A percentile compares a stretch with the other conserved stretches of the same genome.
These are phyloP conservation scores for Rubia peregrina DNA, from an alignment of 305 asterid genomes.

Conservation along the genomic window DNA sequence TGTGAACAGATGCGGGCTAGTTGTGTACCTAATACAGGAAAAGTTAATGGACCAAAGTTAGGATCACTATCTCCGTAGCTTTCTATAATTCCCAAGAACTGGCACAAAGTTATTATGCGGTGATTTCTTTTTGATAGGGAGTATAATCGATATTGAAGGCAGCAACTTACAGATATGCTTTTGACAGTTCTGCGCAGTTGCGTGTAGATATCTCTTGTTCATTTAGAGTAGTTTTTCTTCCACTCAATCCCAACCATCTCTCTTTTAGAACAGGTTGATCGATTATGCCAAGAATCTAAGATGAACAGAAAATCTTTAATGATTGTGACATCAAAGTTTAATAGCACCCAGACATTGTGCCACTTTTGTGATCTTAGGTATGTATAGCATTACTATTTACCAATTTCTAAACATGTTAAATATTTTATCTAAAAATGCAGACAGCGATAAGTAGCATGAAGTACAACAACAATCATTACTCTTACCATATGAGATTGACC, in stretches of 20 bases:
- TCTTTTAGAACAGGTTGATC: conserved; percentile 93
- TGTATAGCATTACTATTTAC: background rate
- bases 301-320: conserved; percentile 5
- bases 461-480: background rate
- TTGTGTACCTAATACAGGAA: conserved; percentile 61
- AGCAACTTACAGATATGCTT: conserved; percentile 72
- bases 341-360: background rate
- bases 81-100: background rate
- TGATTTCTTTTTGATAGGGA: background rate
- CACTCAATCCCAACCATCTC: conserved; percentile 83
- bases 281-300: conserved; percentile 84
- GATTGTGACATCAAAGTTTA: background rate
- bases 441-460: background rate
- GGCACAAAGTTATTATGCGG: conserved; percentile 2
- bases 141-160: background rate
- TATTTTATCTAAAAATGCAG: background rate
- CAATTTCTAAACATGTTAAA: background rate
- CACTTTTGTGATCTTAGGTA: background rate
- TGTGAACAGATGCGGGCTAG: conserved; percentile 92
- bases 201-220: conserved; percentile 73
- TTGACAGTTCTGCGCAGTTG: conserved; percentile 64
- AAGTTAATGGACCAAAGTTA: conserved; percentile 10
- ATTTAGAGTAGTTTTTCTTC: conserved; percentile 66
- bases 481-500: background rate
- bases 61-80: background rate